Evolutionary conservation across 129 eudicot species (phyloP).

Genomic region (Chrysanthemum makinoi): DNA sequence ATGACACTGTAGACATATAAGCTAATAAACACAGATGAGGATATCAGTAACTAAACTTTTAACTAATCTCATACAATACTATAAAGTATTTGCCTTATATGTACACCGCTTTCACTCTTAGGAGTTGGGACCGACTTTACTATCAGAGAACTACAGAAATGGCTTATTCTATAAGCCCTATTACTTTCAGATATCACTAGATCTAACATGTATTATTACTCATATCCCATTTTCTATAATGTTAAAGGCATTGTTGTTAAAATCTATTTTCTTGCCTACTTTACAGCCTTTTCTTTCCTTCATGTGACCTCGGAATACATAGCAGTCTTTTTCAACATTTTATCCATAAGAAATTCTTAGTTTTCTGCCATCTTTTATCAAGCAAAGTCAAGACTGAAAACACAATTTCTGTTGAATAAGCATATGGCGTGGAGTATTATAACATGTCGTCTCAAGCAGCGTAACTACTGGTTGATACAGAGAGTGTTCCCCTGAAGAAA

Average conservation of each 20-base stretch:
- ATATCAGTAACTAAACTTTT: not conserved
- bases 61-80: not conserved
- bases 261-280: constrained; percentile 10
- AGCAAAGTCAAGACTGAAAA: too few species aligned
- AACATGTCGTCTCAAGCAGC: too few species aligned
- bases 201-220: constrained; percentile 11
- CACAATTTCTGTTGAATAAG: not conserved
- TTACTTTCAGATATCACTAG: constrained; percentile 10
- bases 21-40: not conserved
- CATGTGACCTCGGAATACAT: too few species aligned
- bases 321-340: not conserved
- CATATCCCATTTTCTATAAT: not conserved
- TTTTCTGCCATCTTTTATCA: too few species aligned
- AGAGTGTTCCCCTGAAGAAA: too few species aligned
- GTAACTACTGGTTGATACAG: too few species aligned
- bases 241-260: constrained; percentile 10
- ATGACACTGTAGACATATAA: not conserved
- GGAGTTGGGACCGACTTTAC: too few species aligned
- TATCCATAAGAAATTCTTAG: too few species aligned
- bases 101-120: too few species aligned
- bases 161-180: too few species aligned
- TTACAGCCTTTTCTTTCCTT: constrained; percentile 12
- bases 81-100: too few species aligned
- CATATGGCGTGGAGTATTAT: not conserved
- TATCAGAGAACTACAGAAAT: too few species aligned